Conservation (phyloP, 306 rosid genomes). For the Acacia crassicarpa region DNA sequence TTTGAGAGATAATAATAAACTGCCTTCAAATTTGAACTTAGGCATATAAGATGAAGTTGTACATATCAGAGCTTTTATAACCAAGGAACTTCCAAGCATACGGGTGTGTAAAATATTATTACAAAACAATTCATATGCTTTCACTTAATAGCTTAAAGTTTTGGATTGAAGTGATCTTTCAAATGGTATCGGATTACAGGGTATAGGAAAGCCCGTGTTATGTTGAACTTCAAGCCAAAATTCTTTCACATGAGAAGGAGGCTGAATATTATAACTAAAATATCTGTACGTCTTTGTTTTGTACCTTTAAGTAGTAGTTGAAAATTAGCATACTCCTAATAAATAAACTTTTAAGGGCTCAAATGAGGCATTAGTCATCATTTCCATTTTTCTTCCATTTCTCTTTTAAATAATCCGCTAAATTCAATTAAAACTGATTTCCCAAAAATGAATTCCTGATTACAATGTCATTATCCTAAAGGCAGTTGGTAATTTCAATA, state of each 20-base stretch:
- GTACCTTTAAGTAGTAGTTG: neutral
- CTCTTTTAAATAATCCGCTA: constrained; percentile 1
- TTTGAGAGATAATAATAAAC: neutral
- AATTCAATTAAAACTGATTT: neutral
- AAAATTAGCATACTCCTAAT: neutral
- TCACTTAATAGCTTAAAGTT: neutral
- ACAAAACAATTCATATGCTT: neutral
- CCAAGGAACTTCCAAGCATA: neutral
- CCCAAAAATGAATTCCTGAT: neutral
- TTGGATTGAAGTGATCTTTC: neutral
- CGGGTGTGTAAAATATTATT: neutral
- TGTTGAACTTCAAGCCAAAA: neutral
- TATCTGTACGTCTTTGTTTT: neutral
- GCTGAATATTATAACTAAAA: neutral
- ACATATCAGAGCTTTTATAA: neutral
- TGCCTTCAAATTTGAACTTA: neutral
- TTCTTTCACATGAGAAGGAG: neutral
- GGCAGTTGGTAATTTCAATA: neutral
- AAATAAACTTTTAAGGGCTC: neutral
- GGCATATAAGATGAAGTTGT: neutral
- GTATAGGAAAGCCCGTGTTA: neutral
- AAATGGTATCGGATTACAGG: neutral
- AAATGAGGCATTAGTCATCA: neutral
- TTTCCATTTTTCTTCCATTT: neutral
- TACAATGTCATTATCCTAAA: constrained; percentile 11